Evolutionary conservation across 768 basidiomycete genomes (phyloP), one percentile per base, ranked within the genome.

Genomic region (Termitomyces sp.): DNA sequence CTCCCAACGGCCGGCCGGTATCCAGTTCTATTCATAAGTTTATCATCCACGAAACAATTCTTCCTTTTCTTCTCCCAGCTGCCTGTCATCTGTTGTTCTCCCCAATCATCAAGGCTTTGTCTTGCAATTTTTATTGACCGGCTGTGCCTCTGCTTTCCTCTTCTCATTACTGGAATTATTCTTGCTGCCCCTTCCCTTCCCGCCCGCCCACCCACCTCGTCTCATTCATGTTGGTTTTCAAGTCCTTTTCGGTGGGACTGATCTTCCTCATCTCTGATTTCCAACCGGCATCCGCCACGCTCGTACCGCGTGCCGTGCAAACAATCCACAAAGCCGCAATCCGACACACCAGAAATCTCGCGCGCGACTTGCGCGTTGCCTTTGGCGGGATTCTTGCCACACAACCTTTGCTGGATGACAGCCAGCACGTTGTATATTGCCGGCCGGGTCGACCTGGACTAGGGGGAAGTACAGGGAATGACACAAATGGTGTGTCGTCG

Each of bases 341-440:
- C 48, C 80, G 77, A 59, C 83, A 83, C 60, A 90, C 87, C 46
- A 80, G 82, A 51, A 80, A 73, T 58, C 76, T 92, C 34, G 87
- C 89, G 17, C 80, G 79, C 59, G 91, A 92, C 71, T 78, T 92
- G 59, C 86, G 89, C 34, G 68, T 86, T 38, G 87, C 86, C 12
- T 85, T 92, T 67, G 74, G 80, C 25, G 78, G 81, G 29, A 73
- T 87, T 31, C 75, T 87, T 11, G 73, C 80, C 36, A 70, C 80
- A 14, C 78, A 83, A 57, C 62, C 64, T 46, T 55, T 57, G n/a
- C n/a, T n/a, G 60, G 58, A 56, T 51, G 45, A 48, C 25, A 62
- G 51, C 58, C 64, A 57, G 38, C 71, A 73, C 38, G 73, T 77
- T 56, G 73, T 83, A 14, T 82, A 80, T 67, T 81, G 82, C 71